Conservation (phyloP, 2,329 filamentous ascomycete species). For the Phaeoacremonium minimum region DNA sequence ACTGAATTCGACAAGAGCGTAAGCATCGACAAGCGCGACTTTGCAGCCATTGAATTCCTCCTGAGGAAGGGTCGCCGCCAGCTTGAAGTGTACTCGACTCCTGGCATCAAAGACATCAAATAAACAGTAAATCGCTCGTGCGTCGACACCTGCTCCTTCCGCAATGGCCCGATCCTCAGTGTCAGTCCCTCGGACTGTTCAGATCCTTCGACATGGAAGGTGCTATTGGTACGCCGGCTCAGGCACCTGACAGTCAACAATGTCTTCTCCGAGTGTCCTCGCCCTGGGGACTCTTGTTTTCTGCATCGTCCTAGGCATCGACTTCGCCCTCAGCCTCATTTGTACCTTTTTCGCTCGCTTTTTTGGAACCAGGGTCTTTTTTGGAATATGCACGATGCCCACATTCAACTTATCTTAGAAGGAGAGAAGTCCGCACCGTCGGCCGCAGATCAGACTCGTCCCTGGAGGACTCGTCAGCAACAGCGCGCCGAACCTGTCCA, state of each 20-base stretch:
- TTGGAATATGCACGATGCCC: conserved; percentile 37
- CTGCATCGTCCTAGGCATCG: too few species aligned
- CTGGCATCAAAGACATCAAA: conserved; percentile 73
- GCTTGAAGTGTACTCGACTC: conserved; percentile 74
- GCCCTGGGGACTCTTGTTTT: too few species aligned
- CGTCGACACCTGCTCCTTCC: conserved; percentile 12
- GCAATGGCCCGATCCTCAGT: not conserved
- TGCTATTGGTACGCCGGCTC: too few species aligned
- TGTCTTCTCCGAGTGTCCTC: too few species aligned
- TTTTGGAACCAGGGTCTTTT: conserved; percentile 22
- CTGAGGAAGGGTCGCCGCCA: conserved; percentile 78
- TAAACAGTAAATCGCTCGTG: conserved; percentile 42
- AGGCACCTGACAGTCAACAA: too few species aligned
- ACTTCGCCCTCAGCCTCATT: too few species aligned
- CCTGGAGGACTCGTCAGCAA: conserved; percentile 4
- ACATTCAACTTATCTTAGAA: conserved; percentile 38
- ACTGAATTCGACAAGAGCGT: conserved; percentile 72
- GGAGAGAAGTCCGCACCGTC: conserved; percentile 33
- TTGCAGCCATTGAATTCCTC: conserved; percentile 79
- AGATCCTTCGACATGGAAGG: too few species aligned
- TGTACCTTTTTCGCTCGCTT: conserved; percentile 19
- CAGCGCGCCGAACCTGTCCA: conserved; percentile 14
- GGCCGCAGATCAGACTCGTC: conserved; percentile 25
- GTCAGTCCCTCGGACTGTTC: too few species aligned
- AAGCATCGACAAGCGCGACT: conserved; percentile 75